Evolutionary conservation across 805 yeast genomes (phyloP).

Genomic region (Zygosaccharomyces bailii): DNA sequence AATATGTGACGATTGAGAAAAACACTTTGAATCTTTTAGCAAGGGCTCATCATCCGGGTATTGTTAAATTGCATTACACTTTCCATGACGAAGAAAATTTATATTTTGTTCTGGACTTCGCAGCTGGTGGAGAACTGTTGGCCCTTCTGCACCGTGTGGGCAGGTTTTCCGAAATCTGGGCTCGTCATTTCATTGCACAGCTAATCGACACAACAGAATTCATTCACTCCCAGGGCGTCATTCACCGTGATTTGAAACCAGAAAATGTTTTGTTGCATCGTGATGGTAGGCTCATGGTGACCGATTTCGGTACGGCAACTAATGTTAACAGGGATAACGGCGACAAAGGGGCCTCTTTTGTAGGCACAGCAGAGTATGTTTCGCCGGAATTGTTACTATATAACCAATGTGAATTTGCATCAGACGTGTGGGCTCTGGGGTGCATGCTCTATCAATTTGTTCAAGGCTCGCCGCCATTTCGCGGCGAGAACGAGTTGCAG

Average conservation of each 20-base stretch:
- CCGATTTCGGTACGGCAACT: slow-evolving; percentile 95
- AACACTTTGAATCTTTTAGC: slow-evolving; percentile 73
- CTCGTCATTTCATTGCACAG: slow-evolving; percentile 80
- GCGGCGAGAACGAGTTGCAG: slow-evolving; percentile 77
- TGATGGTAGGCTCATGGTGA: slow-evolving; percentile 84
- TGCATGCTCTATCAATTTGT: slow-evolving; percentile 82
- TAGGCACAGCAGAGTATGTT: slow-evolving; percentile 96
- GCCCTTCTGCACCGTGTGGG: slow-evolving; percentile 75
- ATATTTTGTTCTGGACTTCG: slow-evolving; percentile 90
- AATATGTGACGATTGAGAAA: slow-evolving; percentile 94
- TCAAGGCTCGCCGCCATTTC: slow-evolving; percentile 84
- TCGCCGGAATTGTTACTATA: slow-evolving; percentile 82
- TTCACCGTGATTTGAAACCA: slow-evolving; percentile 93
- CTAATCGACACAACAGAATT: slow-evolving; percentile 85
- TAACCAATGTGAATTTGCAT: slow-evolving; percentile 76
- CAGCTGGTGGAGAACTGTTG: slow-evolving; percentile 91
- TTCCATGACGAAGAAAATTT: slow-evolving; percentile 88
- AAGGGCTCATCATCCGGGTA: slow-evolving; percentile 86
- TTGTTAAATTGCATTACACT: slow-evolving; percentile 86
- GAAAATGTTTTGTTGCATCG: slow-evolving; percentile 84
- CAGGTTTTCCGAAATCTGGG: slow-evolving; percentile 67
- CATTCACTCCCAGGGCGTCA: slow-evolving; percentile 84
- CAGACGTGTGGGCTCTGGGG: slow-evolving; percentile 94
- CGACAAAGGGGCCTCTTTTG: slow-evolving; percentile 62
- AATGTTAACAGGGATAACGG: slow-evolving; percentile 20